Conservation (phyloP, 352 stramenopile species). For the Lagenidium giganteum region DNA sequence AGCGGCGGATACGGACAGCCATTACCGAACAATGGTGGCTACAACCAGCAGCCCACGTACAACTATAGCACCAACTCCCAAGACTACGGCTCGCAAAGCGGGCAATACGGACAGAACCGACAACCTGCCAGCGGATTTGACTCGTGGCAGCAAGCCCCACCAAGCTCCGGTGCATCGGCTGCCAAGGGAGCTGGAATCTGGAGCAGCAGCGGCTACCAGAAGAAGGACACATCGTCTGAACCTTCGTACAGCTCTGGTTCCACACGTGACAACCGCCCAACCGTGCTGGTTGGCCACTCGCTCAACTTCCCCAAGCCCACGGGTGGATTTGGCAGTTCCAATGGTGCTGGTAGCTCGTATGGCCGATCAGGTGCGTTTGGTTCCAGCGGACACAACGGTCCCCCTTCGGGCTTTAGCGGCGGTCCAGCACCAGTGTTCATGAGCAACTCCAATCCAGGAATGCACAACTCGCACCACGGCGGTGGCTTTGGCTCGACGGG, state of each 20-base stretch:
- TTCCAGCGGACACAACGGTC: slow-evolving; percentile 3
- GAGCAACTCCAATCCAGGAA: not conserved
- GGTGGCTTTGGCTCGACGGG: not conserved
- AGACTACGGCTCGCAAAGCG: no score
- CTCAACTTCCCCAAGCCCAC: slow-evolving; percentile 71
- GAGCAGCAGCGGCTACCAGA: slow-evolving; percentile 81
- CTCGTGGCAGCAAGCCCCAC: slow-evolving; percentile 37
- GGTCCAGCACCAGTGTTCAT: no score
- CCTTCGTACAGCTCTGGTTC: slow-evolving; percentile 42
- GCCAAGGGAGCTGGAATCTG: slow-evolving; percentile 59
- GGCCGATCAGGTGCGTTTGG: slow-evolving; percentile 25
- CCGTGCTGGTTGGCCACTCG: slow-evolving; percentile 73
- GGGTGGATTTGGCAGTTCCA: slow-evolving; percentile 28
- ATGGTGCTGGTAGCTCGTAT: slow-evolving; percentile 20
- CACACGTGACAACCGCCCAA: slow-evolving; percentile 77
- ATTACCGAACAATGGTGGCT: slow-evolving; percentile 14
- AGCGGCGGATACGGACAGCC: slow-evolving; percentile 22
- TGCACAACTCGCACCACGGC: no score
- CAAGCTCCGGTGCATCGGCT: slow-evolving; percentile 19
- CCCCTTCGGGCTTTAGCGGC: not conserved
- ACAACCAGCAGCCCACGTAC: slow-evolving; percentile 18
- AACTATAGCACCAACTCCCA: slow-evolving; percentile 12
- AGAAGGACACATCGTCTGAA: slow-evolving; percentile 44
- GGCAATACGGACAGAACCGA: no score
- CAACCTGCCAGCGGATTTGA: slow-evolving; percentile 40